Conservation (phyloP, 2,329 filamentous ascomycete species). For the Zalaria sp. region DNA sequence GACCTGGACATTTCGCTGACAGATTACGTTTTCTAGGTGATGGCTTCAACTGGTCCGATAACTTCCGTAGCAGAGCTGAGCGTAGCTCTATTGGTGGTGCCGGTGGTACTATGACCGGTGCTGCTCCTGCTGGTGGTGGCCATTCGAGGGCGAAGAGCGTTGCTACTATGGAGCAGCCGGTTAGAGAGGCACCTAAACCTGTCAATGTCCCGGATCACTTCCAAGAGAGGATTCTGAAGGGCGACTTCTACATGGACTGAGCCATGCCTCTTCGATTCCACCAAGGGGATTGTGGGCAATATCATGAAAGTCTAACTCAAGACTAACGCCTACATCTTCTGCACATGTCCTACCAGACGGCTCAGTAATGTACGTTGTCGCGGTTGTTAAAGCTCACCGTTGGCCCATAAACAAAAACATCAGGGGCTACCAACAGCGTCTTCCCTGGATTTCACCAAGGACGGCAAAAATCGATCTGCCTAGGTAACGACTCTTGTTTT, state of each 20-base stretch:
- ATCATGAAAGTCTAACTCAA: too few relatives aligned
- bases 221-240: constrained; percentile 93
- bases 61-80: constrained; percentile 82
- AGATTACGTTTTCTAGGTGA: constrained; percentile 54
- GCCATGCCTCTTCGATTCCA: not conserved
- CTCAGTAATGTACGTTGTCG: too few relatives aligned
- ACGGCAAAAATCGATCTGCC: too few relatives aligned
- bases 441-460: too few relatives aligned
- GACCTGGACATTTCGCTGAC: constrained; percentile 26
- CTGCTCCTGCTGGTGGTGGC: constrained; percentile 16
- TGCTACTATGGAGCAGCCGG: constrained; percentile 41
- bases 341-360: too few relatives aligned
- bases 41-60: constrained; percentile 95
- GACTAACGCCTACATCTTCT: too few relatives aligned
- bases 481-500: too few relatives aligned
- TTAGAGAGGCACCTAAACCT: constrained; percentile 44
- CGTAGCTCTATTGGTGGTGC: constrained; percentile 49
- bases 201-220: constrained; percentile 62
- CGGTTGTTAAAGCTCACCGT: too few relatives aligned
- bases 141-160: constrained; percentile 61
- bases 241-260: constrained; percentile 95
- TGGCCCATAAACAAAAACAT: too few relatives aligned
- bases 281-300: too few relatives aligned
- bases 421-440: too few relatives aligned
- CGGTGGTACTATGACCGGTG: constrained; percentile 17